Evolutionary conservation across 2,329 filamentous ascomycete genomes (phyloP), one percentile per base, ranked within the genome.

Genomic region (Zalaria obscura): DNA sequence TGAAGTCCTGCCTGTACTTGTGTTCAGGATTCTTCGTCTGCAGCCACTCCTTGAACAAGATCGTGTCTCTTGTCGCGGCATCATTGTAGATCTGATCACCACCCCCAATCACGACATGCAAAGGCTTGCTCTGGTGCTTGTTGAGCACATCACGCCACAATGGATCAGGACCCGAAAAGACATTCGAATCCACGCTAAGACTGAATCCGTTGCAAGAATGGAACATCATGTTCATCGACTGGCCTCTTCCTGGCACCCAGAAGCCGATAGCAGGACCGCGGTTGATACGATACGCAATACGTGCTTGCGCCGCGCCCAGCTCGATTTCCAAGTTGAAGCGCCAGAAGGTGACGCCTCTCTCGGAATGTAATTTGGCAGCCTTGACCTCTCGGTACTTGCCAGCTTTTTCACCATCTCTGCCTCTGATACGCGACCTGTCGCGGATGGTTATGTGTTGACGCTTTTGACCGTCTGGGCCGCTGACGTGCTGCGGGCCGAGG

Each of bases 151-250:
- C 91, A 42, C 89, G 80, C 91, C 93, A 98, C 63, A 98, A 72
- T 1, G 91, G 91, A 62, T 98, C 91, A 0, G 93, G 91, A 0
- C 91, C 91, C 55, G 81, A 91, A 57, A 95, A 81, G 36, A 79
- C 72, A 55, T 93, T 73, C 0, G 86, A 67, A 47, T 93, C 79
- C 25, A 83, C 83, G 43, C 75, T 81, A 40, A 81, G 60, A 52
- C 85, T 89, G 67, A 98, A 98, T 2, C 93, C 91, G 58, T 98
- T 98, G 67, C 91, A 94, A 58, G 83, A 94, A 65, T 96, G 76
- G 65, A 95, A 98, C 87, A 96, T 94, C 58, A 95, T 84, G 64
- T 96, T 95, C 91, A 98, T 98, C 2, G 83, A 76, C 58, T 93
- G 73, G 10, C 78, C 81, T 39, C 72, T 75, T 28, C 81, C 82